phyloP scores from a whole-genome alignment of 495 filamentous ascomycete species.

The Cetradonia linearis region DNA sequence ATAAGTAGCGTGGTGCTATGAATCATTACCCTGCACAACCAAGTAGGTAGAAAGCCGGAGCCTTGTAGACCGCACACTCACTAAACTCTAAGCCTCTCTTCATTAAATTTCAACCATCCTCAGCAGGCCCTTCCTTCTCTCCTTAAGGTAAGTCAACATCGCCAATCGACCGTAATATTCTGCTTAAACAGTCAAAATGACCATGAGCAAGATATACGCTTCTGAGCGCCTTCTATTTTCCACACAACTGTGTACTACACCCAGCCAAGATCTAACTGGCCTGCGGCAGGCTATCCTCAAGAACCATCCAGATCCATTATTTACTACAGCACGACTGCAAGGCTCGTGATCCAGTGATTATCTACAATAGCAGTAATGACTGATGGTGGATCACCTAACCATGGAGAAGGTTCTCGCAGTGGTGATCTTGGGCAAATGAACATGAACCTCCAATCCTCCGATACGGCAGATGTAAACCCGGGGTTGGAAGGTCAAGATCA shows the following conservation, averaged over 20 bases:
- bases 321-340: background rate
- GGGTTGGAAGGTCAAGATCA: slow-evolving; percentile 7
- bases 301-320: background rate
- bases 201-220: background rate
- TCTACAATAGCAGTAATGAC: slow-evolving; percentile 5
- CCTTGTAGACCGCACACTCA: slow-evolving; percentile 22
- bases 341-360: background rate
- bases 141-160: slow-evolving; percentile 10
- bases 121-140: background rate
- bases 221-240: background rate
- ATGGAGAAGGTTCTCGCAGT: background rate
- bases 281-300: background rate
- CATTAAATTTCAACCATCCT: slow-evolving; percentile 17
- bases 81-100: slow-evolving; percentile 16
- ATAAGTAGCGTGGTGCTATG: slow-evolving; percentile 43
- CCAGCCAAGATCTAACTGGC: background rate
- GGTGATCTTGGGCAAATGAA: slow-evolving; percentile 7
- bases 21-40: slow-evolving; percentile 34
- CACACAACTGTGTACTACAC: background rate
- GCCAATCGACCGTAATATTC: background rate
- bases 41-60: too few relatives aligned
- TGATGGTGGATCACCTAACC: slow-evolving; percentile 3
- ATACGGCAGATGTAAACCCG: background rate
- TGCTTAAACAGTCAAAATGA: background rate
- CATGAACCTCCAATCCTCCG: background rate